These are phyloP conservation scores for Crithidia fasciculata DNA, from an alignment of 208 protist genomes.

Conservation along the genomic window DNA sequence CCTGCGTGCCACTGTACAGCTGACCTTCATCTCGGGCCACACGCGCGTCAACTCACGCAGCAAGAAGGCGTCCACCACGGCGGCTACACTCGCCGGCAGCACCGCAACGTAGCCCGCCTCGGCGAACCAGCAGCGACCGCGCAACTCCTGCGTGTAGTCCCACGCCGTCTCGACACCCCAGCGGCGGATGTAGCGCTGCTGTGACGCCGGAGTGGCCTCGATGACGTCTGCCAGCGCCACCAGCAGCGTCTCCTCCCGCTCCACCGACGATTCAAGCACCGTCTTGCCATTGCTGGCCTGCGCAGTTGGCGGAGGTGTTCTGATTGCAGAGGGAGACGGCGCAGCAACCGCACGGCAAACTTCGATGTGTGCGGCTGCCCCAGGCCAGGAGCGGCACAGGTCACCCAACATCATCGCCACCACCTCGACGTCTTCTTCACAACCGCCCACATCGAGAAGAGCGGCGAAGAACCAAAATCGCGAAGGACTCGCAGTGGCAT, in stretches of 20 bases:
- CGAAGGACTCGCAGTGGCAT: background rate
- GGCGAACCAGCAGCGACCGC: constrained; percentile 23
- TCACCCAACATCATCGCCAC: constrained; percentile 22
- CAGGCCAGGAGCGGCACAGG: constrained; percentile 23
- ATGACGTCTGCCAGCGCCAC: constrained; percentile 19
- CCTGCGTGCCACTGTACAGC: too few relatives aligned
- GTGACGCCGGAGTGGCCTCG: constrained; percentile 10
- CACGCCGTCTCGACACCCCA: constrained; percentile 30
- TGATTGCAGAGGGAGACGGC: background rate
- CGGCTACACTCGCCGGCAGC: background rate
- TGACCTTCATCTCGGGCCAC: background rate
- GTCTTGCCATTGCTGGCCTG: too few relatives aligned
- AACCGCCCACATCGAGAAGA: constrained; percentile 22
- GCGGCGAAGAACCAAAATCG: constrained; percentile 26
- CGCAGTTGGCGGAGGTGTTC: too few relatives aligned
- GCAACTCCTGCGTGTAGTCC: constrained; percentile 21
- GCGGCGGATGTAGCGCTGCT: constrained; percentile 19
- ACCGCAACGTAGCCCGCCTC: constrained; percentile 20
- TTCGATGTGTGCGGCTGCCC: constrained; percentile 24
- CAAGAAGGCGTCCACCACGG: constrained; percentile 33
- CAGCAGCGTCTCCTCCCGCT: constrained; percentile 29
- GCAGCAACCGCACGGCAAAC: constrained; percentile 9
- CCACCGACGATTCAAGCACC: background rate
- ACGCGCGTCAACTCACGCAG: constrained; percentile 38
- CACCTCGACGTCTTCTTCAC: constrained; percentile 28